Conservation (phyloP, 108 stramenopile genomes). For the Skeletonema menzelii region DNA sequence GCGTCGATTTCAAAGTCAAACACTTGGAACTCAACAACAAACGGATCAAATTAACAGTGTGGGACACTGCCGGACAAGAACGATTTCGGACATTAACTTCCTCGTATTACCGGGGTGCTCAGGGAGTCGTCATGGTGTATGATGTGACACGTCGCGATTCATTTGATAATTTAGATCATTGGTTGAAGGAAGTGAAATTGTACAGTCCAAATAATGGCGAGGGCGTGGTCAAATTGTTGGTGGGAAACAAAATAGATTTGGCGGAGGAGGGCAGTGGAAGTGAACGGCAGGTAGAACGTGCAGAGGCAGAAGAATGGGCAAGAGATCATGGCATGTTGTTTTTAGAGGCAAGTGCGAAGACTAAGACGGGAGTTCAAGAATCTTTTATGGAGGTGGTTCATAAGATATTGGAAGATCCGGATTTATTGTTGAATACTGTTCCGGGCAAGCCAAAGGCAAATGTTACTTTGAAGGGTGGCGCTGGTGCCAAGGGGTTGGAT, state of each 20-base stretch:
- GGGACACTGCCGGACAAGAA: slow-evolving; percentile 99
- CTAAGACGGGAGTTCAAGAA: slow-evolving; percentile 90
- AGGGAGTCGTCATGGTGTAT: slow-evolving; percentile 98
- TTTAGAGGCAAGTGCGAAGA: slow-evolving; percentile 95
- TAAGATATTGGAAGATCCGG: slow-evolving; percentile 96
- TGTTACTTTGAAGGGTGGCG: slow-evolving; percentile 36
- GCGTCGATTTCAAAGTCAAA: slow-evolving; percentile 97
- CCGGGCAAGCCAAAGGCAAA: slow-evolving; percentile 78
- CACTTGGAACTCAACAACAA: slow-evolving; percentile 84
- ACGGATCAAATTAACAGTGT: slow-evolving; percentile 93
- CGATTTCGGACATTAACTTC: slow-evolving; percentile 98
- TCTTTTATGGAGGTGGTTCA: slow-evolving; percentile 95
- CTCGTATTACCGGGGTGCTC: slow-evolving; percentile 98
- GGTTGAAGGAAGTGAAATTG: slow-evolving; percentile 97
- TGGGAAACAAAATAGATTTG: slow-evolving; percentile 98
- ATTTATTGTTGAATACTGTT: slow-evolving; percentile 87
- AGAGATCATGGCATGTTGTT: slow-evolving; percentile 95
- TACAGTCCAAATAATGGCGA: slow-evolving; percentile 95
- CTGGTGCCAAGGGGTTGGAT: slow-evolving; percentile 16
- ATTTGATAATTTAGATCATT: slow-evolving; percentile 96
- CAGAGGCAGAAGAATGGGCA: slow-evolving; percentile 95
- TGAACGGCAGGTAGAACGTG: slow-evolving; percentile 71
- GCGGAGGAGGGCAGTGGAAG: slow-evolving; percentile 37
- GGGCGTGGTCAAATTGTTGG: slow-evolving; percentile 94
- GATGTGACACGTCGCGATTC: slow-evolving; percentile 98